A percentile compares a stretch with the other conserved stretches of the same genome.
phyloP scores from a whole-genome alignment of 2,329 filamentous ascomycete genomes.

The Lithohypha guttulata region DNA sequence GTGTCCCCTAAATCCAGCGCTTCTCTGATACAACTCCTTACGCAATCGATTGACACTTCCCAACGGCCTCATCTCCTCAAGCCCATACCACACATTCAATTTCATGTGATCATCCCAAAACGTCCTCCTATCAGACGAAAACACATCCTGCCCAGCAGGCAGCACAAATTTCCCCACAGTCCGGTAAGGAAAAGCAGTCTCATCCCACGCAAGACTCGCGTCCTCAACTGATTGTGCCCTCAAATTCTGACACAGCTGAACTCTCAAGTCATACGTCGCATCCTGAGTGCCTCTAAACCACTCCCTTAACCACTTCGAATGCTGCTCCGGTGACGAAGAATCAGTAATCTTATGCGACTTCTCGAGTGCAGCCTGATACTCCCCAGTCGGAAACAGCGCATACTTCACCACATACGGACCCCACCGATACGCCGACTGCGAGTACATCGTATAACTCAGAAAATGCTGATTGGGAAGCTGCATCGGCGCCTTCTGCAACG shows the following conservation, averaged over 20 bases:
- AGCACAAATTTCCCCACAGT: conserved; percentile 33
- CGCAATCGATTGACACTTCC: conserved; percentile 32
- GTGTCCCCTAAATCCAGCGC: conserved; percentile 27
- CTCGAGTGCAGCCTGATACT: conserved; percentile 31
- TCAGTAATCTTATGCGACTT: conserved; percentile 24
- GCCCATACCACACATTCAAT: conserved; percentile 34
- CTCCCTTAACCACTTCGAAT: conserved; percentile 31
- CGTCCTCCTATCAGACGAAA: conserved; percentile 29
- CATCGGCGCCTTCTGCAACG: conserved; percentile 33
- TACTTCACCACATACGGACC: conserved; percentile 40
- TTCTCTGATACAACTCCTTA: conserved; percentile 30
- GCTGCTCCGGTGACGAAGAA: conserved; percentile 28
- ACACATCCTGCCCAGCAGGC: conserved; percentile 32
- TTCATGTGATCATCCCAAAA: conserved; percentile 38
- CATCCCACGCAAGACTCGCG: conserved; percentile 35
- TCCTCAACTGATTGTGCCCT: conserved; percentile 38
- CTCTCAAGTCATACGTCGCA: conserved; percentile 36
- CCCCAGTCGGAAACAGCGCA: conserved; percentile 33
- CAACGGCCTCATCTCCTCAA: conserved; percentile 33
- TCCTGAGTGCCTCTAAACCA: conserved; percentile 31
- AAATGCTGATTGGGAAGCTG: conserved; percentile 32
- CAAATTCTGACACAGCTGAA: conserved; percentile 38
- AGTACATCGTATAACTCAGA: conserved; percentile 32
- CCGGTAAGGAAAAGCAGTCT: conserved; percentile 38
- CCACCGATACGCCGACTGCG: conserved; percentile 39